Conservation (phyloP, 1,284 basidiomycete species). For the Thecaphora thlaspeos region DNA sequence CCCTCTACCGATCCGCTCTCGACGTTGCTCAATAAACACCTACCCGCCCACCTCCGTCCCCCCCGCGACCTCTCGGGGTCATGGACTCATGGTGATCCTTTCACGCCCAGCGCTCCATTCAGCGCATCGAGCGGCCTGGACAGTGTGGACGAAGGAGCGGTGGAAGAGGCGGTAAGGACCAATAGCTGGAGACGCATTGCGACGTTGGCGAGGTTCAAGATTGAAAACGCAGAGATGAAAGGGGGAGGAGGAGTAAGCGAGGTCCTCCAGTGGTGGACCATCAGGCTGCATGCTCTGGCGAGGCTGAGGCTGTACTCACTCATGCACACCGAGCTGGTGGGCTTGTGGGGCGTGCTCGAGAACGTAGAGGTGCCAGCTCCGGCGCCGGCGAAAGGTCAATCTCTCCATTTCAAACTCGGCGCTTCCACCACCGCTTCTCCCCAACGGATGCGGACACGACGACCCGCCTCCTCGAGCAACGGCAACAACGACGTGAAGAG, state of each 20-base stretch:
- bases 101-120: not conserved
- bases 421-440: no score
- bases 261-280: constrained; percentile 26
- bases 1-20: constrained; percentile 30
- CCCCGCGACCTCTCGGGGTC: constrained; percentile 20
- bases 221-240: constrained; percentile 1
- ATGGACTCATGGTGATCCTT: constrained; percentile 18
- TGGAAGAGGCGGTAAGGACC: constrained; percentile 9
- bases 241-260: constrained; percentile 6
- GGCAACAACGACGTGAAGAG: not conserved
- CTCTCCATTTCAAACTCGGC: no score
- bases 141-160: constrained; percentile 2
- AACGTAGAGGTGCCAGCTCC: not conserved
- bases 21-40: constrained; percentile 27
- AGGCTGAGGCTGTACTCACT: constrained; percentile 24
- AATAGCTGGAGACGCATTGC: constrained; percentile 34
- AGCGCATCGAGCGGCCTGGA: not conserved
- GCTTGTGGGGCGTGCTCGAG: constrained; percentile 14
- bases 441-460: no score
- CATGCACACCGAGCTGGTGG: constrained; percentile 21
- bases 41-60: constrained; percentile 22
- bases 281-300: constrained; percentile 26
- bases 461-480: no score
- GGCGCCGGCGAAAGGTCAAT: no score
- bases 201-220: constrained; percentile 2